Evolutionary conservation across 2,329 filamentous ascomycete species (phyloP), one percentile per base, ranked within the genome.

Genomic region (Apiospora sp.): DNA sequence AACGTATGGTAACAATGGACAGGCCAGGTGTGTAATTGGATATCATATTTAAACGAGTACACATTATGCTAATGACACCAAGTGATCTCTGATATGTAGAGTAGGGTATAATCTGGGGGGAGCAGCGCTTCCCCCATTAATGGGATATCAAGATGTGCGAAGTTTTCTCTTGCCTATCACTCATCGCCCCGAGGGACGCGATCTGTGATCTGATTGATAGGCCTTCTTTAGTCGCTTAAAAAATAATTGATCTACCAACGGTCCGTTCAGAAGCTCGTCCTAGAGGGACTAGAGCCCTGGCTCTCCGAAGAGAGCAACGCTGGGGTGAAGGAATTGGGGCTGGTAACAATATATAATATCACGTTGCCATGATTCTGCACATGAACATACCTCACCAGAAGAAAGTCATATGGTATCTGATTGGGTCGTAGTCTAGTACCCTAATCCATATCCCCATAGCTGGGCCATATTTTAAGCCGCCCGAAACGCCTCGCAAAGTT

Each of bases 221-320:
- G 81, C 80, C 79, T 81, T 82, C 81, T 82, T 80, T 73, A 73
- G 81, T 80, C 81, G 80, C 79, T 64, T 64, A 30, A 30, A 72
- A 72, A 71, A 76, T 73, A 74, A 82, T 81, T 85, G 77, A 85
- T 93, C 86, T 94, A 81, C 92, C 92, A 93, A 92, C 91, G 92
- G 90, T 94, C 92, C 92, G 92, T 94, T 94, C 92, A 92, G 91
- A 87, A 85, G 87, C 88, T 86, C 84, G 87, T 90, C 89, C 89
- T 92, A 87, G 85, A 88, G 81, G 88, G 86, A 91, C 89, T 87
- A 84, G 84, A 89, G 90, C 86, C 88, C 92, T 89, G 92, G 92
- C 92, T 89, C 87, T 88, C 92, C 89, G 88, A 84, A 30, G 90
- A 90, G 88, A 91, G 92, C 92, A 93, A 91, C 92, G 90, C 86